Evolutionary conservation across 331 rosid genomes (phyloP), one percentile per base, ranked within the genome.

Genomic region (Spiraea crenata): DNA sequence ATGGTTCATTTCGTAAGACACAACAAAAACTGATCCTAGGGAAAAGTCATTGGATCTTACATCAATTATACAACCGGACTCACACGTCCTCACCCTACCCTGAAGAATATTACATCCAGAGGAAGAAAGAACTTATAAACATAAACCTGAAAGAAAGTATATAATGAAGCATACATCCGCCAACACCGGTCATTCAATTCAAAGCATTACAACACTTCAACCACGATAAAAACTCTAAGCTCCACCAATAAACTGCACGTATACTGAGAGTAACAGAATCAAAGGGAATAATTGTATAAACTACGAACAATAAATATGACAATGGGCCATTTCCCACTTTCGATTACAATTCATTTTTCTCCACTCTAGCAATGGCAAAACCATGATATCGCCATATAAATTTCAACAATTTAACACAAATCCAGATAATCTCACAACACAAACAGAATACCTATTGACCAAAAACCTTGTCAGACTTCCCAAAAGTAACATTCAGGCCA

Each of bases 331-430:
- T 49, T 60, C 35, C 45, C 79, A 48, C 44, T 52, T 56, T 47
- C n/a, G 37, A 80, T 73, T 7, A 76, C 48, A 70, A 40, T 35
- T 48, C 67, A 75, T 34, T 35, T 74, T 47, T 17, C n/a, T 9
- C 19, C 7, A 49, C 46, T 51, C 17, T 31, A 15, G 20, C 62
- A 71, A 72, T 39, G 41, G 50, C 47, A 60, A 10, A 52, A 50
- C 19, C 37, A 49, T 31, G 34, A 39, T 25, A 16, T 50, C 54
- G 38, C 48, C 48, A 10, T 4, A 0, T 9, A 54, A 60, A 62
- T 51, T 40, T 41, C 65, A 69, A 45, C 56, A 4, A 3, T 58
- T 44, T 57, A 57, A 52, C 39, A 25, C 57, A 63, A 50, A 63
- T 39, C 65, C 47, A 44, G 15, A 60, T 13, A 55, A 15, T 9